These are phyloP conservation scores for Solanum infundibuliforme DNA, from an alignment of 257 asterid genomes.

Conservation along the genomic window DNA sequence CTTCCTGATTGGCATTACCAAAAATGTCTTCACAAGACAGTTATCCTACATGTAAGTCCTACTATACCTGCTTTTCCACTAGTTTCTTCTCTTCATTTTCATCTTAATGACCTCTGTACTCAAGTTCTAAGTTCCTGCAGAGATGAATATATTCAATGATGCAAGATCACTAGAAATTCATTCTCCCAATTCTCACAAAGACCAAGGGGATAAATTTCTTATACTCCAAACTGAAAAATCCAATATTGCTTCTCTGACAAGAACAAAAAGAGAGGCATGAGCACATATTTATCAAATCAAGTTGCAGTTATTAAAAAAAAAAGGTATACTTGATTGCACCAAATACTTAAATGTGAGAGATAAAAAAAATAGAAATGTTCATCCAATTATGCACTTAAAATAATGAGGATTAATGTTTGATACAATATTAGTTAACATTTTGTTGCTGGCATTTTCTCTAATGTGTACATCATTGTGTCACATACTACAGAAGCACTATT, in stretches of 20 bases:
- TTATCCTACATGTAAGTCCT: background rate
- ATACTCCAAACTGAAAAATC: background rate
- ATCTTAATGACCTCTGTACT: slow-evolving; percentile 8
- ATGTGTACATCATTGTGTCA: background rate
- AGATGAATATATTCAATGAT: background rate
- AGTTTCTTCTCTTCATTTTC: slow-evolving; percentile 11
- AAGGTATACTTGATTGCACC: background rate
- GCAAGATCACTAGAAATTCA: background rate
- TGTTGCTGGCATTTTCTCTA: background rate
- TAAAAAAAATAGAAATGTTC: background rate
- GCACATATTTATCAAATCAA: background rate
- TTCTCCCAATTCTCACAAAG: background rate
- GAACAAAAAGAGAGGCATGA: background rate
- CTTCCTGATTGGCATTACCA: background rate
- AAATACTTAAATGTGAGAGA: background rate
- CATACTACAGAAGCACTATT: background rate
- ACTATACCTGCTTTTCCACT: background rate
- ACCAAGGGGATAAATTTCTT: background rate
- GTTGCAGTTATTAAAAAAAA: background rate
- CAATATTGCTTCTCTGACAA: background rate
- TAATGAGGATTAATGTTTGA: background rate
- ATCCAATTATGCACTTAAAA: background rate
- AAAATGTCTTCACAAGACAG: background rate
- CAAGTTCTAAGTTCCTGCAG: background rate
- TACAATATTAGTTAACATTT: background rate